Evolutionary conservation across 306 rosid species (phyloP), one percentile per base, ranked within the genome.

Genomic region (Cucurbita maxima): DNA sequence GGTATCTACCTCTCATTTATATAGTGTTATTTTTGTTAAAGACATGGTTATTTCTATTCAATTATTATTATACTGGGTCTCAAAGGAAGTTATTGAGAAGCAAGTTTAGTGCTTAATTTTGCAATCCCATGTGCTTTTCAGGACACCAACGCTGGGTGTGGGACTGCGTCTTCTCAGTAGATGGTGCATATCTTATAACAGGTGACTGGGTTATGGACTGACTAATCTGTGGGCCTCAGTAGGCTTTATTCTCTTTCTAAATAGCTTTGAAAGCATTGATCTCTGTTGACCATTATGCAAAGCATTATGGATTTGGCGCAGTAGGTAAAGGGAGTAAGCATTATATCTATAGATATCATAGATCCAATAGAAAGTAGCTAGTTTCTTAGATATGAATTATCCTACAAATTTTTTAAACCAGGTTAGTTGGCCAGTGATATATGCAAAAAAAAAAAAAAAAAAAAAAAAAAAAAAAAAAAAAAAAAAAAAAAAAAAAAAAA

Each of bases 161-260:
- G 99, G 99, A 95, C 76, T 95, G 99, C 82, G 99, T 95, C 60
- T 95, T 95, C 89, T 95, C 99, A 5, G 97, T 89, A 12, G 99
- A 91, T 54, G 99, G 99, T 75, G 97, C 99, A 76, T 95, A 88
- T 82, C 96, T 95, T 78, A 91, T 95, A 71, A 95, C 99, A 84
- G 99, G 98, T 90, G 81, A 78, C 38, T 40, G 54, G 36, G 18
- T 52, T 77, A 77, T 76, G 44, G 72, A 63, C 50, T 53, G 72
- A 63, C 50, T 53, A 59, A 38, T 59, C 57, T 63, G n/a, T 40
- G 50, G 45, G 50, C 50, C 70, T 40, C 25, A 40, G 7, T 38
- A 61, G 69, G 71, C 51, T 2, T 25, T 19, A 41, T 67, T 67
- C 16, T 62, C 50, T 54, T 11, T 20, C 10, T 22, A 20, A 20